These are phyloP conservation scores for Sporobolomyces phaffii DNA, from an alignment of 768 basidiomycete genomes.

Conservation along the genomic window DNA sequence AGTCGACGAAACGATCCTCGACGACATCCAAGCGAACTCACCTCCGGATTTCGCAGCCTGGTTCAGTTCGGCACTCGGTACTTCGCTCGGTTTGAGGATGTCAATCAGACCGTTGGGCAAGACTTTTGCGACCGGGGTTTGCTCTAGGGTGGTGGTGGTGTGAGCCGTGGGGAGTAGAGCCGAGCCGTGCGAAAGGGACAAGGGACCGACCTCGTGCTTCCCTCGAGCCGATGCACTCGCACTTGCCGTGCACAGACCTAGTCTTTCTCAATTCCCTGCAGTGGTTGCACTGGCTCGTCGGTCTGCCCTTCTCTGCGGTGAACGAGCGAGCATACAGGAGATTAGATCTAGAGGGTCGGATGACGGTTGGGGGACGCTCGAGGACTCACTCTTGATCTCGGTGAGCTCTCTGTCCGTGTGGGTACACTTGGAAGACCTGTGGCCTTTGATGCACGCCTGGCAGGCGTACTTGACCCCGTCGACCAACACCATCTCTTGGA, in stretches of 20 bases:
- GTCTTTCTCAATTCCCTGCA: conserved; percentile 34
- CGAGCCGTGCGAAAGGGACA: not conserved
- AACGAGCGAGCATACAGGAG: not conserved
- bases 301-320: conserved; percentile 33
- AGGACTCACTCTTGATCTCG: conserved; percentile 34
- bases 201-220: conserved; percentile 3
- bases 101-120: conserved; percentile 29
- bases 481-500: conserved; percentile 22
- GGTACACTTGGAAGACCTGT: conserved; percentile 34
- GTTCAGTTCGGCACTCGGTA: not conserved
- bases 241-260: conserved; percentile 26
- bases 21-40: not conserved
- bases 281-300: conserved; percentile 34
- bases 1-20: not conserved
- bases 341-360: not conserved
- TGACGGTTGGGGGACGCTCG: too few relatives aligned
- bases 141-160: too few relatives aligned
- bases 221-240: conserved; percentile 23
- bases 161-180: too few relatives aligned
- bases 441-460: conserved; percentile 33
- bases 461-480: conserved; percentile 38
- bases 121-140: not conserved
- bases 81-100: not conserved
- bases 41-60: conserved; percentile 4
- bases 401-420: conserved; percentile 28